These are phyloP conservation scores for Lactifluus pinguis DNA, from an alignment of 768 basidiomycete species.

Conservation along the genomic window DNA sequence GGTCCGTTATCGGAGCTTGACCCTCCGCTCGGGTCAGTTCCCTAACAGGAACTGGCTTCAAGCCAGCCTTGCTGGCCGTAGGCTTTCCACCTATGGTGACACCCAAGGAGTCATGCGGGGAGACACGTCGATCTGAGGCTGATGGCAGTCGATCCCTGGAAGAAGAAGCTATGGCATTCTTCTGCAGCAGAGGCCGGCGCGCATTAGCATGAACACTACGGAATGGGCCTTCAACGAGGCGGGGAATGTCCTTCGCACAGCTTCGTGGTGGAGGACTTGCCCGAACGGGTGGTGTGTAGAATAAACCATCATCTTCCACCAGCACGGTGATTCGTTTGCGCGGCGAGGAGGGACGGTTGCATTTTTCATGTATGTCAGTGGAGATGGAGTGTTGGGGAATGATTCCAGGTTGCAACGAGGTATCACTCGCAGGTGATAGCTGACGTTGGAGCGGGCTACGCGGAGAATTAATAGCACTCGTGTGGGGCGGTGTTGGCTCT, in stretches of 20 bases:
- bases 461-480: constrained; percentile 5
- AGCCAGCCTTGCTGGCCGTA: background rate
- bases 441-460: background rate
- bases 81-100: background rate
- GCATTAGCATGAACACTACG: constrained; percentile 21
- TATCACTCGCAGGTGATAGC: background rate
- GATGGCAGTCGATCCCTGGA: background rate
- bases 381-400: background rate
- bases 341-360: background rate
- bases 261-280: background rate
- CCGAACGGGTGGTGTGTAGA: constrained; percentile 1
- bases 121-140: background rate
- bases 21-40: background rate
- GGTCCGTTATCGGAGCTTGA: background rate
- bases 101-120: background rate
- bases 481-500: constrained; percentile 15
- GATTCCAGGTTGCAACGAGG: background rate
- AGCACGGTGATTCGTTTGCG: background rate
- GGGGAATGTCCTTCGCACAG: constrained; percentile 18
- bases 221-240: constrained; percentile 21
- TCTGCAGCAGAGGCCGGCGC: background rate
- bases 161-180: background rate
- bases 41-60: background rate
- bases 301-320: constrained; percentile 7
- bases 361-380: background rate